A percentile compares a stretch with the other conserved stretches of the same genome.
phyloP scores from a whole-genome alignment of 2,329 filamentous ascomycete genomes.

The Elsinoe fawcettii region DNA sequence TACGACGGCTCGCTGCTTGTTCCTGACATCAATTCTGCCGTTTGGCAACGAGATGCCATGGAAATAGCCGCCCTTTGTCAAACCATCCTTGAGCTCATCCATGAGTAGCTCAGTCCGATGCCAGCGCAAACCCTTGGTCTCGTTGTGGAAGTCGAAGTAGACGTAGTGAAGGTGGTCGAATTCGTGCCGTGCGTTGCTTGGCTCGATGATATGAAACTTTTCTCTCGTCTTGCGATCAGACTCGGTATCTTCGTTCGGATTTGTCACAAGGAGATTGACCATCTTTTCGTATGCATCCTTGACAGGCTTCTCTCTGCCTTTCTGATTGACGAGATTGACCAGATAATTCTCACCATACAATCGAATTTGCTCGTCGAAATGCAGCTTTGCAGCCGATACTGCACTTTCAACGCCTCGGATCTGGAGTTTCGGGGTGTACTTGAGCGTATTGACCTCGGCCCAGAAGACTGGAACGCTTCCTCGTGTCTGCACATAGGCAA shows the following conservation, averaged over 20 bases:
- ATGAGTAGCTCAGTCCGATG: conserved; percentile 82
- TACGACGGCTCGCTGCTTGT: conserved; percentile 79
- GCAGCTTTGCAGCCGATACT: conserved; percentile 67
- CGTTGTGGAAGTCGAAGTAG: conserved; percentile 97
- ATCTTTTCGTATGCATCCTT: conserved; percentile 93
- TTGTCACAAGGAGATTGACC: conserved; percentile 65
- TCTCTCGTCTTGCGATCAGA: conserved; percentile 59
- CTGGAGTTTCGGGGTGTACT: conserved; percentile 85
- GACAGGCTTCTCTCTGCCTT: conserved; percentile 78
- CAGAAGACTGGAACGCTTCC: conserved; percentile 94
- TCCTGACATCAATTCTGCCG: conserved; percentile 70
- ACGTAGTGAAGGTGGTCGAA: conserved; percentile 88
- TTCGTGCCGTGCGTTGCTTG: conserved; percentile 49
- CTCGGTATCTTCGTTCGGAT: conserved; percentile 58
- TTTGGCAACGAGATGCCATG: conserved; percentile 79
- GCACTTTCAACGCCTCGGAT: conserved; percentile 78
- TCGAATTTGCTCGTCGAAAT: conserved; percentile 89
- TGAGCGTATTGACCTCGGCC: conserved; percentile 89
- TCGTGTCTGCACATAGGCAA: conserved; percentile 93
- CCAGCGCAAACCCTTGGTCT: conserved; percentile 93
- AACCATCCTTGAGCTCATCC: conserved; percentile 67
- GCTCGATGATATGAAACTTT: conserved; percentile 73
- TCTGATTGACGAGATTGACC: conserved; percentile 95
- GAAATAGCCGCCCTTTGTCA: conserved; percentile 83
- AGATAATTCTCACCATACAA: conserved; percentile 95